Evolutionary conservation across 2,329 filamentous ascomycete genomes (phyloP), one percentile per base, ranked within the genome.

Genomic region (Neurospora sp.): DNA sequence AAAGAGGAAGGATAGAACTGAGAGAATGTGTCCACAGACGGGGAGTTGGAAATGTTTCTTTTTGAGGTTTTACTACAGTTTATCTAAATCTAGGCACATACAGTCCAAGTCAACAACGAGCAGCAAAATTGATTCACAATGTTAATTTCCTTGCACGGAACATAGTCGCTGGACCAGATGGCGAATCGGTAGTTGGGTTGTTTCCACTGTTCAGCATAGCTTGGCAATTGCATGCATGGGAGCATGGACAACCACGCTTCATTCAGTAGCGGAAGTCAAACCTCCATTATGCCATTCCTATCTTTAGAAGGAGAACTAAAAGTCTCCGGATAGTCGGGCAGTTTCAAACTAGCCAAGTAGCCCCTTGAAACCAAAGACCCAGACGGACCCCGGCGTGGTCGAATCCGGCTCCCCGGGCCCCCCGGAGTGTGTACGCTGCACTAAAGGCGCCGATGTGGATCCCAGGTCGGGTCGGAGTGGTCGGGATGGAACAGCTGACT

Each of bases 11-110:
- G 4, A 40, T 28, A 40, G 11, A 33, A 33, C 19, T 4, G 38
- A 40, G 19, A 46, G n/a, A 39, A 3, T 37, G 40, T 41, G 15
- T 71, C 17, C 11, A 62, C 66, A 65, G 68, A 69, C 65, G 39
- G 62, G 65, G 28, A 17, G 40, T 66, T 36, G 67, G 19, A 15
- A 39, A 43, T 70, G 69, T 67, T 68, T 41, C 41, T 70, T 67
- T 72, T 67, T 71, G 69, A 40, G 19, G 70, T 62, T 62, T 57
- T 69, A 57, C 43, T 68, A 39, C 65, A 69, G 69, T 69, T 72
- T 72, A 41, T 68, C 11, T 52, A 2, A 36, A 15, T 62, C 6
- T 33, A 33, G 52, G 52, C 33, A 62, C 28, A 36, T 62, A 62
- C 28, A 36, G 43, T 28, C 19, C 2, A 52, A 6, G 43, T 12